A percentile compares a stretch with the other conserved stretches of the same genome.
These are phyloP conservation scores for Paramecium tetraurelia DNA, from an alignment of 73 alveolate genomes.

Conservation along the genomic window DNA sequence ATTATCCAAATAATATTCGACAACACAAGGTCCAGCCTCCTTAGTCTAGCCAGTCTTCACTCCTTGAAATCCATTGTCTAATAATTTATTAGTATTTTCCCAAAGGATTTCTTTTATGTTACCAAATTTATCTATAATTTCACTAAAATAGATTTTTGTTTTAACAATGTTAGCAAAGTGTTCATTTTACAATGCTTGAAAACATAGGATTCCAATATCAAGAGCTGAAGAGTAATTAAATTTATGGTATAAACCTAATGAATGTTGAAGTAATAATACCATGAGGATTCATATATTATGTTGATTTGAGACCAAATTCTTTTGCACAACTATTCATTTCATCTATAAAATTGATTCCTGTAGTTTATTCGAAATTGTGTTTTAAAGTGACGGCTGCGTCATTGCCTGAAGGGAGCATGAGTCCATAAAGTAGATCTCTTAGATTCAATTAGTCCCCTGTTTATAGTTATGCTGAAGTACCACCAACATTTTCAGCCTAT, in stretches of 20 bases:
- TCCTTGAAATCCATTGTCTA: conserved; percentile 68
- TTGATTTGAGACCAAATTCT: conserved; percentile 39
- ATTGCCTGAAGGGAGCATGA: conserved; percentile 85
- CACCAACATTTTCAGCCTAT: conserved; percentile 74
- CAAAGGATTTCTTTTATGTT: conserved; percentile 49
- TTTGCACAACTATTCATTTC: conserved; percentile 70
- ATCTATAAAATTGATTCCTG: conserved; percentile 60
- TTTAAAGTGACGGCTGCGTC: conserved; percentile 82
- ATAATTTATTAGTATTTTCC: conserved; percentile 72
- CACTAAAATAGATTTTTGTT: conserved; percentile 54
- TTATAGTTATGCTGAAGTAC: conserved; percentile 81
- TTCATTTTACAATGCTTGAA: conserved; percentile 50
- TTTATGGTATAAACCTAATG: conserved; percentile 24
- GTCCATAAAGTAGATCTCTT: conserved; percentile 75
- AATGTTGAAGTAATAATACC: not conserved
- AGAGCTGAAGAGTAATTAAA: conserved; percentile 46
- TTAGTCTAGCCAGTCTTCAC: conserved; percentile 71
- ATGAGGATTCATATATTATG: conserved; percentile 62
- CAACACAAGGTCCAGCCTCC: conserved; percentile 78
- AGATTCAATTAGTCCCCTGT: conserved; percentile 65
- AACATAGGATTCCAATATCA: conserved; percentile 56
- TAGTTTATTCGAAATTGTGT: conserved; percentile 65
- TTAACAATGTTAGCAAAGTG: conserved; percentile 59
- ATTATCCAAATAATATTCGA: conserved; percentile 59
- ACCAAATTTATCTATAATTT: conserved; percentile 48